Evolutionary conservation across 257 asterid species (phyloP).

Genomic region (Gynochthodes officinalis): DNA sequence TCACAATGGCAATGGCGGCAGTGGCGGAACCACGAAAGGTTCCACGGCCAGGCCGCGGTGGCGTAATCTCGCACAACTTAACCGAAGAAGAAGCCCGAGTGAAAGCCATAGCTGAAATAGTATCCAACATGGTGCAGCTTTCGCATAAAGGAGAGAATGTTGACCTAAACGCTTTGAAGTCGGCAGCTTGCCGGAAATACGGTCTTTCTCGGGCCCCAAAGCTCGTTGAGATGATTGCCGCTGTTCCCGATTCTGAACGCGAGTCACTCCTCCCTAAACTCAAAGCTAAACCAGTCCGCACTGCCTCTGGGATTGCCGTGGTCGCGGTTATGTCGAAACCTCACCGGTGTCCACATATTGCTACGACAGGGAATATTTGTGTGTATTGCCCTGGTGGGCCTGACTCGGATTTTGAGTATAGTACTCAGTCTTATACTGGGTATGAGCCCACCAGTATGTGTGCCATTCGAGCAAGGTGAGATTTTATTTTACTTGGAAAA

Average conservation of each 20-base stretch:
- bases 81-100: slow-evolving; percentile 94
- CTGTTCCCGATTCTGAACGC: slow-evolving; percentile 87
- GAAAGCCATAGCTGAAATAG: slow-evolving; percentile 92
- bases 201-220: slow-evolving; percentile 93
- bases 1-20: slow-evolving; percentile 52
- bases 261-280: slow-evolving; percentile 85
- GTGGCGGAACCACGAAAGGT: slow-evolving; percentile 67
- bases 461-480: slow-evolving; percentile 95
- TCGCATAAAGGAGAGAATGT: slow-evolving; percentile 82
- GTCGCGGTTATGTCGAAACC: slow-evolving; percentile 99
- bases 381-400: slow-evolving; percentile 99
- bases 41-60: slow-evolving; percentile 98
- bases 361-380: slow-evolving; percentile 95
- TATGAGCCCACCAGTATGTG: slow-evolving; percentile 99
- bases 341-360: slow-evolving; percentile 97
- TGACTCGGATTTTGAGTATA: slow-evolving; percentile 95
- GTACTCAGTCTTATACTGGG: slow-evolving; percentile 98
- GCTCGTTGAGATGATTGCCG: slow-evolving; percentile 97
- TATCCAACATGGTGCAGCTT: slow-evolving; percentile 80
- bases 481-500: neutral
- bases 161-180: slow-evolving; percentile 83
- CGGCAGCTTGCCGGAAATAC: slow-evolving; percentile 89
- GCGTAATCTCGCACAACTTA: slow-evolving; percentile 68
- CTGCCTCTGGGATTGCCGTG: slow-evolving; percentile 98
- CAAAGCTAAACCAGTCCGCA: slow-evolving; percentile 92